Evolutionary conservation across 208 protist genomes (phyloP), one percentile per base, ranked within the genome.

Genomic region (Crithidia acanthocephali): DNA sequence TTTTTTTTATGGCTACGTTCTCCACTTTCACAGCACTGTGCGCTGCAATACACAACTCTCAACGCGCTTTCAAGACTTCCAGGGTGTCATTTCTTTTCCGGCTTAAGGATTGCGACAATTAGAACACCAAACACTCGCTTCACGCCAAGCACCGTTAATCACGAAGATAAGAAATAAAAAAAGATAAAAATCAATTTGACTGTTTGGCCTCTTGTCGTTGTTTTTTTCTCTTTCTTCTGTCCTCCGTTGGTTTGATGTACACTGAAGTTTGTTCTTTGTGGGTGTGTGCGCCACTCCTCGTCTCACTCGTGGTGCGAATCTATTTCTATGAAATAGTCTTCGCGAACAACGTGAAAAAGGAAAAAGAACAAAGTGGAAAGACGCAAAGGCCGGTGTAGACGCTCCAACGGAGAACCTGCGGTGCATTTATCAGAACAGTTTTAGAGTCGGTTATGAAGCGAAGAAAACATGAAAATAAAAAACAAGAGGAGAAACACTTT

Each of bases 271-370:
- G n/a, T n/a, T n/a, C n/a, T n/a, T n/a, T n/a, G n/a, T n/a, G n/a
- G n/a, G n/a, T n/a, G n/a, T n/a, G n/a, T n/a, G n/a, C n/a, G n/a
- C n/a, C n/a, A n/a, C n/a, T 44, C 6, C 37, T 44, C 37, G 6
- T 6, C 37, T 44, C 37, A 44, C 37, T 13, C 37, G 37, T 16
- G 37, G 9, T 6, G 30, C 52, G 9, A 16, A 58, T 40, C 52
- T 58, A 7, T 40, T 40, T 58, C 52, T 58, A 40, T 58, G 52
- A 22, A 40, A 58, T 3, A 58, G 52, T 37, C 28, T 37, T 58
- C 22, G 52, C 30, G 15, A 13, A 15, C 20, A 13, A 40, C 1
- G 52, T 6, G 8, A 22, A 40, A 40, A 32, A 16, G 4, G 10
- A 2, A 58, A 40, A 40, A 40, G 18, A 58, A 58, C 9, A 58